Conservation (phyloP, 257 asterid species). For the Lavandula angustifolia region DNA sequence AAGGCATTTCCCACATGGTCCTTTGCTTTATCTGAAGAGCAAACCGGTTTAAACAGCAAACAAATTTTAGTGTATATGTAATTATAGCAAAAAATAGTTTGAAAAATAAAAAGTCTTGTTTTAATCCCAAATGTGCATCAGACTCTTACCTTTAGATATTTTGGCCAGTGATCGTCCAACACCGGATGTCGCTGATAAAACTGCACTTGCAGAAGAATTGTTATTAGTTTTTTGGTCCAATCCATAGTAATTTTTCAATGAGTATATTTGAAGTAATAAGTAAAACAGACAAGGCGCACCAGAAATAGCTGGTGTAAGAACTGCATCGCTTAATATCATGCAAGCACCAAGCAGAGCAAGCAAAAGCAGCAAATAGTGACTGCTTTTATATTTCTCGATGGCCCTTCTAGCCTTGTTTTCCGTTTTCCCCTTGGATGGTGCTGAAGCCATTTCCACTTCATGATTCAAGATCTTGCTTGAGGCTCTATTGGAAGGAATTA, state of each 20-base stretch:
- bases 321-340: slow-evolving; percentile 82
- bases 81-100: neutral
- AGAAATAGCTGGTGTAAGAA: slow-evolving; percentile 91
- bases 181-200: slow-evolving; percentile 74
- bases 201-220: slow-evolving; percentile 41
- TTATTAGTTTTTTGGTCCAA: neutral
- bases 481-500: slow-evolving; percentile 67
- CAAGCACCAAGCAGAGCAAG: slow-evolving; percentile 91
- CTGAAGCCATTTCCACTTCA: slow-evolving; percentile 43
- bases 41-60: slow-evolving; percentile 42
- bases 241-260: slow-evolving; percentile 9
- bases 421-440: slow-evolving; percentile 39
- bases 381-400: slow-evolving; percentile 65
- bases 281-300: slow-evolving; percentile 46
- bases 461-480: slow-evolving; percentile 49
- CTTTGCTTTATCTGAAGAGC: slow-evolving; percentile 53
- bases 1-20: slow-evolving; percentile 46
- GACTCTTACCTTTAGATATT: slow-evolving; percentile 62
- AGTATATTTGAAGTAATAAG: slow-evolving; percentile 1
- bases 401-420: slow-evolving; percentile 70
- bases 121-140: neutral
- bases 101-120: neutral
- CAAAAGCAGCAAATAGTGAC: slow-evolving; percentile 65
- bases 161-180: slow-evolving; percentile 75
- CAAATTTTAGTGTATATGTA: slow-evolving; percentile 25